Evolutionary conservation across 768 basidiomycete species (phyloP).

Genomic region (Trametes sanguinea): DNA sequence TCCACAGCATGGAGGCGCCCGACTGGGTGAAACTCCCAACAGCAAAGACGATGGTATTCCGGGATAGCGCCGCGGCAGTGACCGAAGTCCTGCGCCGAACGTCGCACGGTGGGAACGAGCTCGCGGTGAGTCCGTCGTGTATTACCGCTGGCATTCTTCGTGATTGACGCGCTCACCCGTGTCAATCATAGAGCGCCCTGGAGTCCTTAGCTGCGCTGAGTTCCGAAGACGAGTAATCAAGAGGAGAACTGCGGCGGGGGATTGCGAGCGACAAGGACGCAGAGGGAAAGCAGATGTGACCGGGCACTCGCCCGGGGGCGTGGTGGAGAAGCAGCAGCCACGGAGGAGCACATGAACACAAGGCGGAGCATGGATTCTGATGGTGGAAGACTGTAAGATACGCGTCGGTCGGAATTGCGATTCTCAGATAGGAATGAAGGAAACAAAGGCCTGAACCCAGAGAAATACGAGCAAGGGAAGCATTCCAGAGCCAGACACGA

Average conservation of each 20-base stretch:
- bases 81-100: not conserved
- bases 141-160: not conserved
- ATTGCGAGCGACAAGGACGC: not conserved
- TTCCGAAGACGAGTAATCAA: not conserved
- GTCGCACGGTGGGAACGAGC: conserved; percentile 3
- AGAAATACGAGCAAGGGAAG: not conserved
- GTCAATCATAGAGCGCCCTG: not conserved
- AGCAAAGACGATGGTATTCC: conserved; percentile 15
- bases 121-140: conserved; percentile 5
- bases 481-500: not conserved
- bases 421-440: conserved; percentile 1
- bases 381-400: conserved; percentile 16
- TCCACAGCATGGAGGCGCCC: conserved; percentile 11
- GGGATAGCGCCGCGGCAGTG: conserved; percentile 11
- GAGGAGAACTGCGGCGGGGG: not conserved
- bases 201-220: not conserved
- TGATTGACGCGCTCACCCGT: not conserved
- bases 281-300: not conserved
- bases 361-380: conserved; percentile 17
- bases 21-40: conserved; percentile 11
- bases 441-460: not conserved
- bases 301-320: conserved; percentile 12
- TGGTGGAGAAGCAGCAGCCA: conserved; percentile 18
- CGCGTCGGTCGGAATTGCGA: not conserved
- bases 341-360: conserved; percentile 17